phyloP scores from a whole-genome alignment of 73 alveolate species.

The Tetrahymena borealis region DNA sequence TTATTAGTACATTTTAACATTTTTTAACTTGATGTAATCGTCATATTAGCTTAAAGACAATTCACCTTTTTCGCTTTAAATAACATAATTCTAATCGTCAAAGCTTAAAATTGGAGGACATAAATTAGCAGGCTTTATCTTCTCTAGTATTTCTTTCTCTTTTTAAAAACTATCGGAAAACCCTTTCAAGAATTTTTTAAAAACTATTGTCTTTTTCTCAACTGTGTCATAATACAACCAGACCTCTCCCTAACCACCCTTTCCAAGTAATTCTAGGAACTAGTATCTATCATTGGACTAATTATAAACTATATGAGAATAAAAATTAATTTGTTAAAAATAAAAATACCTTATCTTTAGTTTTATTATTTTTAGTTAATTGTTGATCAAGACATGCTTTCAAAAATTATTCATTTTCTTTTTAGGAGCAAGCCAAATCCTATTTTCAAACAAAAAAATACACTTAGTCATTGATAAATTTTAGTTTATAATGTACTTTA shows the following conservation, averaged over 20 bases:
- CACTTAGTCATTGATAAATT: not conserved
- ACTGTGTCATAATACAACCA: not conserved
- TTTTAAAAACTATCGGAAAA: not conserved
- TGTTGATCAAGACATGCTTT: not conserved
- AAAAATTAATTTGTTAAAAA: not conserved
- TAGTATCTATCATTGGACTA: not conserved
- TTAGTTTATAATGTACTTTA: not conserved
- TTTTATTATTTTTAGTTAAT: not conserved
- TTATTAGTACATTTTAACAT: not conserved
- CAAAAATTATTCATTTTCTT: not conserved
- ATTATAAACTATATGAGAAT: not conserved
- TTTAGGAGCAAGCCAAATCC: not conserved
- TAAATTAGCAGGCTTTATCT: not conserved
- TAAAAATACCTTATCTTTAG: not conserved
- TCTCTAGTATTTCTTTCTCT: not conserved
- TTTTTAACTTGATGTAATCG: not conserved
- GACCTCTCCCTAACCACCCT: not conserved
- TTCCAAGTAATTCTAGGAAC: not conserved
- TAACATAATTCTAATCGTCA: not conserved
- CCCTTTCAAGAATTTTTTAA: not conserved
- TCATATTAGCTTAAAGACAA: not conserved
- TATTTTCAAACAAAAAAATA: not conserved
- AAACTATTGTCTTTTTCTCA: not conserved
- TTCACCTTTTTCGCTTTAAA: not conserved
- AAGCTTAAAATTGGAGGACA: not conserved